Evolutionary conservation across 805 yeast species (phyloP).

Genomic region (Saccharomycopsis fibuligera): DNA sequence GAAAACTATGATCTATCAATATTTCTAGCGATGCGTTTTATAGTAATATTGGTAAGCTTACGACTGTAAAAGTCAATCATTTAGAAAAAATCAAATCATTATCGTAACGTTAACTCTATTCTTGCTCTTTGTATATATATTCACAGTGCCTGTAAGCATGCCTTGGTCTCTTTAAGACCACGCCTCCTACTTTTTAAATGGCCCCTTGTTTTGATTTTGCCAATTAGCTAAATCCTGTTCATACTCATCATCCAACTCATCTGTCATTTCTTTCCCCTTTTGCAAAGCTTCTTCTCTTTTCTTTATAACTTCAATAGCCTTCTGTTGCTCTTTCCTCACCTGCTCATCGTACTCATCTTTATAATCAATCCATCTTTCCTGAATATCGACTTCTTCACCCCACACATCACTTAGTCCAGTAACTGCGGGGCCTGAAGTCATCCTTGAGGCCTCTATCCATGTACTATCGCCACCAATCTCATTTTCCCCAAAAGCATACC

Average conservation of each 20-base stretch:
- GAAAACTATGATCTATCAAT: too few relatives aligned
- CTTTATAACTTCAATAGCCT: slow-evolving; percentile 33
- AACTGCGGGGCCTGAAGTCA: slow-evolving; percentile 42
- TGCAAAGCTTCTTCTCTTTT: slow-evolving; percentile 36
- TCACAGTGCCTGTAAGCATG: too few relatives aligned
- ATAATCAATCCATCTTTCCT: slow-evolving; percentile 91
- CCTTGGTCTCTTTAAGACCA: too few relatives aligned
- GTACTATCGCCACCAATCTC: slow-evolving; percentile 96
- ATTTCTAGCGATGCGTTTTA: too few relatives aligned
- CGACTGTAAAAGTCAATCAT: too few relatives aligned
- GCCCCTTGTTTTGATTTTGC: slow-evolving; percentile 5
- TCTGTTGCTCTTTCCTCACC: slow-evolving; percentile 42
- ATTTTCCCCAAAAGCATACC: slow-evolving; percentile 86
- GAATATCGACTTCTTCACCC: slow-evolving; percentile 52
- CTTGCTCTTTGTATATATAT: too few relatives aligned
- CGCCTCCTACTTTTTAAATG: too few relatives aligned
- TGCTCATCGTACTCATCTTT: slow-evolving; percentile 70
- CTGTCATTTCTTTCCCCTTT: slow-evolving; percentile 4
- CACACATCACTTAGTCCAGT: slow-evolving; percentile 32
- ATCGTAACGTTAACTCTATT: too few relatives aligned
- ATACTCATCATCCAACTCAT: slow-evolving; percentile 16
- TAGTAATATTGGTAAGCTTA: too few relatives aligned
- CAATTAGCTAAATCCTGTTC: slow-evolving; percentile 19
- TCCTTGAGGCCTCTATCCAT: slow-evolving; percentile 94
- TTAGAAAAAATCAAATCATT: too few relatives aligned